Evolutionary conservation across 1,284 basidiomycete genomes (phyloP).

Genomic region (Thelephora terrestris): DNA sequence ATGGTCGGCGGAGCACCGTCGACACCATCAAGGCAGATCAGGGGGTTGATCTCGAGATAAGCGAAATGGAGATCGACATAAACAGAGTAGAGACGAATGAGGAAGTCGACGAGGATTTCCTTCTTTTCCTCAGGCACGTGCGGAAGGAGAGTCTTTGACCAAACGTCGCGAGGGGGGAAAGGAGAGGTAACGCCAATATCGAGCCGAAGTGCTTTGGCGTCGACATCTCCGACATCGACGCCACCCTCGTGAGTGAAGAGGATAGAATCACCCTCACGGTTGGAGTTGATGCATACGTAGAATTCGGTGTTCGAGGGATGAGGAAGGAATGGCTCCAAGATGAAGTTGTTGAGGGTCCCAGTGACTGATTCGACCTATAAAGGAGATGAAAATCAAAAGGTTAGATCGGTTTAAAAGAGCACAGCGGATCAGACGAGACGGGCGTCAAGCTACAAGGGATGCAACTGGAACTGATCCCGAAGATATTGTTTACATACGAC

Average conservation of each 20-base stretch:
- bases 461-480: slow-evolving; percentile 4
- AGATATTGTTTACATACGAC: not conserved
- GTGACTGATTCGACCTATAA: slow-evolving; percentile 83
- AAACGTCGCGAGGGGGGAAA: slow-evolving; percentile 74
- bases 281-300: slow-evolving; percentile 97
- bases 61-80: slow-evolving; percentile 98
- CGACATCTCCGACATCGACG: slow-evolving; percentile 98
- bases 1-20: slow-evolving; percentile 71
- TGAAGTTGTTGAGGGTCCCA: slow-evolving; percentile 95
- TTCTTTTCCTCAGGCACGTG: slow-evolving; percentile 77
- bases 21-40: slow-evolving; percentile 86
- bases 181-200: slow-evolving; percentile 68
- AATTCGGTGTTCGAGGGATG: slow-evolving; percentile 93
- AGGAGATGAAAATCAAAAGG: not conserved
- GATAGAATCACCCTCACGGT: slow-evolving; percentile 91
- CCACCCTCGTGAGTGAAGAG: slow-evolving; percentile 99
- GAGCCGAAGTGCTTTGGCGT: slow-evolving; percentile 92
- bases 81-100: slow-evolving; percentile 91
- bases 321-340: slow-evolving; percentile 96
- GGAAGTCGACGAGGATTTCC: slow-evolving; percentile 87
- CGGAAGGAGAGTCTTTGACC: slow-evolving; percentile 68
- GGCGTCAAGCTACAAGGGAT: slow-evolving; percentile 10
- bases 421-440: slow-evolving; percentile 13
- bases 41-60: slow-evolving; percentile 99
- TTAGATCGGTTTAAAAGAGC: slow-evolving; percentile 2